phyloP scores from a whole-genome alignment of 768 basidiomycete species.

The Lentinula edodes region DNA sequence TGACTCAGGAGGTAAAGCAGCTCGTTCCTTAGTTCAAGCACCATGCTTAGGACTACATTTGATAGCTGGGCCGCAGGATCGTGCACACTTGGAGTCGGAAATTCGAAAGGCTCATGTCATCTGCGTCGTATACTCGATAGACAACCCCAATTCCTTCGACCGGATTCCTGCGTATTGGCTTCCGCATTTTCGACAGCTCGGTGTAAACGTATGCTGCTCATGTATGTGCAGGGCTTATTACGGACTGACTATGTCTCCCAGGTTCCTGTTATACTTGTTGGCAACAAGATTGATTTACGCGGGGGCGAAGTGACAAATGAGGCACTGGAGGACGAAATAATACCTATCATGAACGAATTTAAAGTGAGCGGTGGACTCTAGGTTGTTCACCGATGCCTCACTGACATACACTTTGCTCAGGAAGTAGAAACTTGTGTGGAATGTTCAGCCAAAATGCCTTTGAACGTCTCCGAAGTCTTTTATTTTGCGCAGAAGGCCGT shows the following conservation, averaged over 20 bases:
- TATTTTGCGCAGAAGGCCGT: slow-evolving; percentile 99
- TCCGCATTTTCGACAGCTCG: slow-evolving; percentile 89
- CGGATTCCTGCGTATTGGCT: slow-evolving; percentile 98
- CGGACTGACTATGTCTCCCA: slow-evolving; percentile 22
- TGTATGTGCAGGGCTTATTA: neutral
- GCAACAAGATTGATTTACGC: slow-evolving; percentile 96
- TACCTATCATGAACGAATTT: slow-evolving; percentile 98
- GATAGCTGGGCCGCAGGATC: slow-evolving; percentile 80
- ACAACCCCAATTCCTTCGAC: slow-evolving; percentile 94
- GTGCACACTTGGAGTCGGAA: slow-evolving; percentile 86
- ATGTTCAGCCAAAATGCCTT: slow-evolving; percentile 84
- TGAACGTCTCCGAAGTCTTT: slow-evolving; percentile 96
- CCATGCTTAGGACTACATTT: slow-evolving; percentile 7
- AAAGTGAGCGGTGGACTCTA: slow-evolving; percentile 56
- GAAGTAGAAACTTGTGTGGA: slow-evolving; percentile 99
- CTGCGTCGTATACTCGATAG: slow-evolving; percentile 94
- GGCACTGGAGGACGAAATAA: slow-evolving; percentile 89
- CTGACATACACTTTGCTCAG: slow-evolving; percentile 34
- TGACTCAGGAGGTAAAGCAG: slow-evolving; percentile 85
- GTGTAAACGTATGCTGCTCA: slow-evolving; percentile 71
- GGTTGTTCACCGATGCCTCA: neutral
- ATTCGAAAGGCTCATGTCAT: slow-evolving; percentile 98
- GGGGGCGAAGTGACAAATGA: slow-evolving; percentile 93
- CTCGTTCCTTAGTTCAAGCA: neutral
- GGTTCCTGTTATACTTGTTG: slow-evolving; percentile 96